Conservation (phyloP, 768 basidiomycete species). For the Rhizopogon vesiculosus region DNA sequence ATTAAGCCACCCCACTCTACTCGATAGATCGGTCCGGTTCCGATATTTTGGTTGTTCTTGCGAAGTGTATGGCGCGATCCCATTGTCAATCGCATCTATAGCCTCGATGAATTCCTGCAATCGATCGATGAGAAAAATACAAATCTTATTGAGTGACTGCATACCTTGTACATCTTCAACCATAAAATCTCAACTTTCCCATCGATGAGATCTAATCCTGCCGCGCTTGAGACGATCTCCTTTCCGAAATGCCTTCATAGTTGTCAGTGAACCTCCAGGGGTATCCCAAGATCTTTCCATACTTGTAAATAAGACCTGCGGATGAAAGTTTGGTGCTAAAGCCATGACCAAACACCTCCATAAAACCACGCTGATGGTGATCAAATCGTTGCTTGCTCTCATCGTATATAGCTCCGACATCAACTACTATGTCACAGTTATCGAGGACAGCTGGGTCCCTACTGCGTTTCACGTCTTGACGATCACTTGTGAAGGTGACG, state of each 20-base stretch:
- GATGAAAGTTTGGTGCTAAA: slow-evolving; percentile 87
- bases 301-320: slow-evolving; percentile 97
- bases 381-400: slow-evolving; percentile 77
- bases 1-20: slow-evolving; percentile 80
- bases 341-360: slow-evolving; percentile 83
- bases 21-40: slow-evolving; percentile 77
- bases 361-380: slow-evolving; percentile 94
- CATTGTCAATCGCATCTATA: slow-evolving; percentile 94
- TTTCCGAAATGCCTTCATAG: slow-evolving; percentile 76
- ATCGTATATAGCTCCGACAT: slow-evolving; percentile 93
- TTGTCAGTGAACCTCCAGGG: neutral
- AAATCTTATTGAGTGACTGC: neutral
- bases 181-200: slow-evolving; percentile 70
- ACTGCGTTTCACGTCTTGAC: slow-evolving; percentile 59
- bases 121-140: slow-evolving; percentile 7
- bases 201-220: slow-evolving; percentile 48
- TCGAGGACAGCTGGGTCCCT: slow-evolving; percentile 69
- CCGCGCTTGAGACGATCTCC: slow-evolving; percentile 69
- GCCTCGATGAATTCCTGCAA: slow-evolving; percentile 87
- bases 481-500: slow-evolving; percentile 1
- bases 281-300: slow-evolving; percentile 17
- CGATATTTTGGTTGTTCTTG: slow-evolving; percentile 69
- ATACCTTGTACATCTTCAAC: slow-evolving; percentile 85
- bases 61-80: slow-evolving; percentile 73
- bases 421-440: slow-evolving; percentile 90